Conservation (phyloP, 371 early-diverging fungal species). For the Rhizomucor miehei region DNA sequence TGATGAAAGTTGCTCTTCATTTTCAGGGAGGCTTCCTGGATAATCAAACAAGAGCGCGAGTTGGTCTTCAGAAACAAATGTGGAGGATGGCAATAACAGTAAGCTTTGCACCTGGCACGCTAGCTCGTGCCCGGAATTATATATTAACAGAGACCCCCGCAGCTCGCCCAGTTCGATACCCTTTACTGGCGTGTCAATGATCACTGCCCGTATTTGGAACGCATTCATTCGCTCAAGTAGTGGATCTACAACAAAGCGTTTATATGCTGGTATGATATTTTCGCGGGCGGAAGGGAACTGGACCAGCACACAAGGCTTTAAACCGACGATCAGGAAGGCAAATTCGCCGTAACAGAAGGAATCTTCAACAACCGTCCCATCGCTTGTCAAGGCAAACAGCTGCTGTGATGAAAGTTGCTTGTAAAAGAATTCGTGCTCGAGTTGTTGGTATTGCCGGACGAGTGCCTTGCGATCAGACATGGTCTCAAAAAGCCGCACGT, state of each 20-base stretch:
- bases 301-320: constrained; percentile 57
- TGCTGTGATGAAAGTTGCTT: too few relatives aligned
- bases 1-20: constrained; percentile 31
- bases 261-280: constrained; percentile 23
- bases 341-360: constrained; percentile 59
- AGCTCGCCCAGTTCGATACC: constrained; percentile 13
- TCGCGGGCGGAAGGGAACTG: constrained; percentile 33
- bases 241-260: constrained; percentile 32
- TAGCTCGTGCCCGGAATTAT: not conserved
- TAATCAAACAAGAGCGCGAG: constrained; percentile 55
- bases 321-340: constrained; percentile 52
- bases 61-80: constrained; percentile 26
- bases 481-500: too few relatives aligned
- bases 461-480: too few relatives aligned
- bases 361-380: constrained; percentile 19
- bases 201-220: constrained; percentile 2
- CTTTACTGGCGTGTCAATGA: not conserved
- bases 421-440: too few relatives aligned
- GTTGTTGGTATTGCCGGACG: too few relatives aligned
- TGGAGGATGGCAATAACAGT: not conserved
- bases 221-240: constrained; percentile 24
- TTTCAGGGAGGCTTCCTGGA: constrained; percentile 58
- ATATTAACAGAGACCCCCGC: constrained; percentile 13
- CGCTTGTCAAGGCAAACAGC: too few relatives aligned
- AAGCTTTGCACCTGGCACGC: not conserved